phyloP scores from a whole-genome alignment of 257 asterid genomes.

The Nicotiana tabacum region DNA sequence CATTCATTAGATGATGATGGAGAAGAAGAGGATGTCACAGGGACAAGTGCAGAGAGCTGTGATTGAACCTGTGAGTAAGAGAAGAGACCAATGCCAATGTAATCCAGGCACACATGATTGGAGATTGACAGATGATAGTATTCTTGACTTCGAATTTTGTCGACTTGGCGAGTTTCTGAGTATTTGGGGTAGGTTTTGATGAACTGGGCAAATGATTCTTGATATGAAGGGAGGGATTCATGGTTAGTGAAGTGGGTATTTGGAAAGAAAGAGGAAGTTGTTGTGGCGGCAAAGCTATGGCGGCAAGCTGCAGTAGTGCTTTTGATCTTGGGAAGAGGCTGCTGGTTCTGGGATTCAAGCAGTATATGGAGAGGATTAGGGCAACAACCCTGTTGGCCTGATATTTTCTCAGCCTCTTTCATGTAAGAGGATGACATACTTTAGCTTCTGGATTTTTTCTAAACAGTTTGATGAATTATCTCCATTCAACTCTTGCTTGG shows the following conservation, averaged over 20 bases:
- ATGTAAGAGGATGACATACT: conserved; percentile 34
- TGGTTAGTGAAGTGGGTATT: conserved; percentile 61
- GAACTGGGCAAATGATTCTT: conserved; percentile 61
- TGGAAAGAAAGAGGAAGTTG: conserved; percentile 58
- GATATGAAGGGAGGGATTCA: conserved; percentile 69
- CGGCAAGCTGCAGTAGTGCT: conserved; percentile 59
- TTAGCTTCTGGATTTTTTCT: conserved; percentile 13
- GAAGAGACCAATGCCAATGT: conserved; percentile 83
- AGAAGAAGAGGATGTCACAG: conserved; percentile 26
- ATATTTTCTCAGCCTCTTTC: conserved; percentile 37
- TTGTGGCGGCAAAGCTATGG: conserved; percentile 44
- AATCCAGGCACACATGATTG: conserved; percentile 71
- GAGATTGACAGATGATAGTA: conserved; percentile 56
- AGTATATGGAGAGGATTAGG: conserved; percentile 30
- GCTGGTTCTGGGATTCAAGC: conserved; percentile 16
- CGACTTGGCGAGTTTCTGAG: conserved; percentile 51
- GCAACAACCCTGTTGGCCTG: conserved; percentile 54
- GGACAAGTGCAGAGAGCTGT: conserved; percentile 12
- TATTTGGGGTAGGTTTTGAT: conserved; percentile 59
- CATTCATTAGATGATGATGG: conserved; percentile 2
- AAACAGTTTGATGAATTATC: neutral
- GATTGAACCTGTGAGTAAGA: conserved; percentile 56
- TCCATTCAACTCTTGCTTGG: neutral
- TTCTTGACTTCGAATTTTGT: conserved; percentile 66
- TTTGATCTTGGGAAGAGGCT: conserved; percentile 20